phyloP scores from a whole-genome alignment of 176 grass and related monocot species.

The Poa annua region DNA sequence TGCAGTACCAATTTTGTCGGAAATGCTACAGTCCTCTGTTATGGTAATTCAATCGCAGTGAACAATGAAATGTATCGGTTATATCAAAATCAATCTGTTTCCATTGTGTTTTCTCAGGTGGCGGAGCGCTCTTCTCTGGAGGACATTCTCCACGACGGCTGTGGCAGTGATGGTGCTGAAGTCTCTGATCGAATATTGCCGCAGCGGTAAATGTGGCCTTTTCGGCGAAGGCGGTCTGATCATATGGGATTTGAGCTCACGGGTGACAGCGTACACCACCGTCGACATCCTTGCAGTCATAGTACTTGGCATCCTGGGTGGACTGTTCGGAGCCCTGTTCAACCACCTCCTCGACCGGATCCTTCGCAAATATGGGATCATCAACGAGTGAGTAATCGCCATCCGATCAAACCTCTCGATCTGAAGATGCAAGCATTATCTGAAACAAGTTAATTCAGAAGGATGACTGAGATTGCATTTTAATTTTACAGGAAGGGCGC shows the following conservation, averaged over 20 bases:
- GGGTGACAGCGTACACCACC: constrained; percentile 36
- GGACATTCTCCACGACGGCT: constrained; percentile 74
- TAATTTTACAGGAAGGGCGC: constrained; percentile 55
- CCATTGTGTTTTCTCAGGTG: constrained; percentile 51
- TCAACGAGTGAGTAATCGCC: constrained; percentile 67
- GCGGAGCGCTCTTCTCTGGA: constrained; percentile 79
- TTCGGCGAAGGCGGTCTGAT: constrained; percentile 78
- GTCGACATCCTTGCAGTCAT: constrained; percentile 43
- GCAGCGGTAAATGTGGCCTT: constrained; percentile 62
- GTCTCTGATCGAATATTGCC: constrained; percentile 60
- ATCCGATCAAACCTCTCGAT: background rate
- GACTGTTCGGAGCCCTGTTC: constrained; percentile 62
- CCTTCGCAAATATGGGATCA: constrained; percentile 51
- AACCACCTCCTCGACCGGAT: constrained; percentile 54
- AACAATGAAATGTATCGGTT: background rate
- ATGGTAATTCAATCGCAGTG: background rate
- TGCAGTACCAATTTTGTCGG: background rate
- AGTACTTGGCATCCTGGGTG: constrained; percentile 51
- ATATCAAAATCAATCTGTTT: background rate
- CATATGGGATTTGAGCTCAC: constrained; percentile 73
- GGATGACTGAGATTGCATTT: background rate
- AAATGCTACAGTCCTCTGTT: background rate
- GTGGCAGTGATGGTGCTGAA: constrained; percentile 61
- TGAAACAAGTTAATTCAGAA: background rate
- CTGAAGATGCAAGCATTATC: background rate